Base-by-base conservation (phyloP, 1,284 basidiomycete genomes). In the Coriolopsis trogii region DNA sequence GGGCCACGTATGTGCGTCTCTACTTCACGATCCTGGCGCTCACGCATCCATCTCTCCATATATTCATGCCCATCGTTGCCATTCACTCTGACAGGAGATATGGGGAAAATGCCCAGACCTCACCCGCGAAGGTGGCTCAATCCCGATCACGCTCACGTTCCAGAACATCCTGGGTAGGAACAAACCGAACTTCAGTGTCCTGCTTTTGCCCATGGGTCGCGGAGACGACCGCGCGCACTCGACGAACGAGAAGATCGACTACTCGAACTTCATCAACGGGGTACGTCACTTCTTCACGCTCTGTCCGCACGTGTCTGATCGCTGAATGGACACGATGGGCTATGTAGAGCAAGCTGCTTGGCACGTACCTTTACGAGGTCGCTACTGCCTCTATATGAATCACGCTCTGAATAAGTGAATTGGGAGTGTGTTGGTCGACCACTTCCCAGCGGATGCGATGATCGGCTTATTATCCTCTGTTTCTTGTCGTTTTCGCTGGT, bases 181-280 rank as follows among this genome's bases (percentile, higher is more conserved):
- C n/a, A n/a, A n/a, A n/a, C n/a, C n/a, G n/a, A n/a, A n/a, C 23
- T 85, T 89, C 31, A 91, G 91, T 60, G 89, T 97, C 8, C 71
- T 95, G 34, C 74, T 98, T 21, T 76, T 98, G 46, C 95, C 95
- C 3, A 95, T 98, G 86, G 95, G 95, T 7, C 77, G 94, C 49
- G 91, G 92, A 4, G 93, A 96, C 65, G 95, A 99, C 64, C 95
- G 95, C 60, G 91, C 93, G 26, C 93, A 95, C 75, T 87, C 93
- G 60, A 97, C 92, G 21, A 97, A 97, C 72, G 96, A 99, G 78
- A 99, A 99, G 73, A 77, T 99, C 46, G 95, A 99, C 72, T 80
- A 81, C 43, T 87, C 85, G 53, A 99, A 99, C 78, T 98, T 90
- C 74, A 91, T 98, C 63, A 80, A 93, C 70, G 95, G 94, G 60